Base-by-base conservation (phyloP, 2,329 filamentous ascomycete species). In the Aspergillus sp. region DNA sequence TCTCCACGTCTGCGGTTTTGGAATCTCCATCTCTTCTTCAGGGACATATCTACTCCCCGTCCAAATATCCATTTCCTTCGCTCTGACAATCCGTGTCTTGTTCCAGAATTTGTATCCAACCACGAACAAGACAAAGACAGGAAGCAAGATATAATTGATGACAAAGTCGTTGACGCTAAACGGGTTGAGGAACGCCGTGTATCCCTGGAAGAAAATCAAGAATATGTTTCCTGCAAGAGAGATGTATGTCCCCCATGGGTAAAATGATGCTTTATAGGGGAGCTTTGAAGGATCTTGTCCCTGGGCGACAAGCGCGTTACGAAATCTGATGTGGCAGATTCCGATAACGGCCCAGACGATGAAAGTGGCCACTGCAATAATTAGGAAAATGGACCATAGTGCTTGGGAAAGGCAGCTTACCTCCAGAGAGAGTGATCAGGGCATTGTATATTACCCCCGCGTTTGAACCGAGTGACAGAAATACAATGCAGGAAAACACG, bases 81-180 rank as follows among this genome's bases (percentile, higher is more conserved):
- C 33, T 27, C 57, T 59, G 1, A 70, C 62, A 37, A 64, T 52
- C 39, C 53, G 58, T 2, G 68, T 70, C 46, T 61, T 65, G 43
- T 65, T 60, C 44, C 58, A 62, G 7, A 75, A 46, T 49, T 78
- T 79, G 56, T 73, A 78, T 0, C 61, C 64, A 12, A 72, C 46
- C 31, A 68, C 72, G 26, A 76, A 68, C 2, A 74, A 43, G 1
- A 64, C 61, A 45, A 78, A 79, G 2, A 78, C 58, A 1, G 73
- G 74, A 1, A 79, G 49, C 51, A 80, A 66, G 42, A 78, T 74
- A 51, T 80, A 81, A 47, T 74, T 76, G 40, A 77, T 70, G 28
- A 81, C 73, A 51, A 80, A 79, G 7, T 65, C 67, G 1, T 71
- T 70, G 0, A 70, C 66, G 29, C 68, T 69, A 50, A 76, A 80